Base-by-base conservation (phyloP, 2,329 filamentous ascomycete species). In the Botryotinia calthae region DNA sequence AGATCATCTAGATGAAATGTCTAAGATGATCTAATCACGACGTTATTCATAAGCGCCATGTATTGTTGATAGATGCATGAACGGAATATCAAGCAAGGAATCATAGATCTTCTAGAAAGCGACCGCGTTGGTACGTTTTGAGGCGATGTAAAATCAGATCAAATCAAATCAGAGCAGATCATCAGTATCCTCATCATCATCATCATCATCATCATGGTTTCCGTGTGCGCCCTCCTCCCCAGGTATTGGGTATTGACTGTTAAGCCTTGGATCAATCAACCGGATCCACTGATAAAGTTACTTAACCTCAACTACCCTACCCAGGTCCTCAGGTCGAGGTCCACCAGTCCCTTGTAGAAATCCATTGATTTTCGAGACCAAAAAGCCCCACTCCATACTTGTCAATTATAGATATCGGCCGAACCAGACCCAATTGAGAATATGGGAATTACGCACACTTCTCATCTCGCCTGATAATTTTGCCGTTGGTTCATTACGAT, bases 331-430 rank as follows among this genome's bases (percentile, higher is more conserved):
- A 37, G 14, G 14, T 62, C n/a, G 2, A 44, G 42, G 14, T 44
- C 42, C 42, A 44, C 42, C 42, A 14, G n/a, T 8, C 51, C n/a
- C 51, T 28, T 16, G 51, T 18, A 18, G 51, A 28, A 56, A 46
- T 65, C 42, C 62, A 65, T 34, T 34, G 42, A 64, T 46, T 46
- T 64, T 20, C 37, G 16, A n/a, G 34, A 6, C 31, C 34, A 25
- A 31, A 64, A 28, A 40, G 61, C n/a, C 61, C 61, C 25, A 28
- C 59, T 6, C 34, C 20, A 8, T 2, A 42, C 37, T 44, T 42
- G 25, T 63, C 61, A 63, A 31, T 63, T 63, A 42, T 63, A 63
- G 61, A 63, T 63, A 12, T 44, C 61, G 61, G 40, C 61, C n/a
- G 40, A n/a, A 44, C 61, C 37, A 63, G 61, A 44, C 61, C 28